Evolutionary conservation across 2,329 filamentous ascomycete genomes (phyloP).

Genomic region (Ceratocystis colombiana): DNA sequence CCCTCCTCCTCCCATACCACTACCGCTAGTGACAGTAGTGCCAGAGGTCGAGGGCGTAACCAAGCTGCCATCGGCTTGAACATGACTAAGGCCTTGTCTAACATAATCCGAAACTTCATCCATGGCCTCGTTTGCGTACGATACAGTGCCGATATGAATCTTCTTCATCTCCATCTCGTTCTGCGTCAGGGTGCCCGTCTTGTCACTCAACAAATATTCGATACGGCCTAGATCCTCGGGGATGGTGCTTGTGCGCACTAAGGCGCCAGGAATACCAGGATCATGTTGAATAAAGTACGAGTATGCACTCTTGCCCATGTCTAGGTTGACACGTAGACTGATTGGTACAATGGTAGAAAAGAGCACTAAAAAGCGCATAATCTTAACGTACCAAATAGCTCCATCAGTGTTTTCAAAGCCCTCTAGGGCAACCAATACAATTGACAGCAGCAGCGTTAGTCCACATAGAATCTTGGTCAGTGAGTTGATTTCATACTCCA

Average conservation of each 20-base stretch:
- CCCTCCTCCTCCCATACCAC: slow-evolving; percentile 32
- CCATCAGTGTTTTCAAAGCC: slow-evolving; percentile 60
- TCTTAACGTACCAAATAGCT: slow-evolving; percentile 83
- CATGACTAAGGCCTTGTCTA: slow-evolving; percentile 63
- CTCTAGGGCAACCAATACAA: slow-evolving; percentile 79
- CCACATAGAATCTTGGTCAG: slow-evolving; percentile 91
- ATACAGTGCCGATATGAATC: slow-evolving; percentile 94
- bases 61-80: slow-evolving; percentile 35
- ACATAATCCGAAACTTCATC: slow-evolving; percentile 87
- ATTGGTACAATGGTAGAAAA: slow-evolving; percentile 99
- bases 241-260: slow-evolving; percentile 94
- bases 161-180: slow-evolving; percentile 99
- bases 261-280: slow-evolving; percentile 76
- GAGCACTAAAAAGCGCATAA: slow-evolving; percentile 93
- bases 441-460: slow-evolving; percentile 73
- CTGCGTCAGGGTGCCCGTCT: slow-evolving; percentile 94
- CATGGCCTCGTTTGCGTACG: slow-evolving; percentile 97
- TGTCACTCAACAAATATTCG: slow-evolving; percentile 92
- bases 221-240: slow-evolving; percentile 92
- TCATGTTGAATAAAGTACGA: slow-evolving; percentile 92
- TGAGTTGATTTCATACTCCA: slow-evolving; percentile 95
- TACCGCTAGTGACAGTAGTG: slow-evolving; percentile 33
- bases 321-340: slow-evolving; percentile 87
- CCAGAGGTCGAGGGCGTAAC: slow-evolving; percentile 68
- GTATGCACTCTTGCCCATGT: slow-evolving; percentile 94